Evolutionary conservation across 768 basidiomycete species (phyloP).

Genomic region (Pisolithus tinctorius): DNA sequence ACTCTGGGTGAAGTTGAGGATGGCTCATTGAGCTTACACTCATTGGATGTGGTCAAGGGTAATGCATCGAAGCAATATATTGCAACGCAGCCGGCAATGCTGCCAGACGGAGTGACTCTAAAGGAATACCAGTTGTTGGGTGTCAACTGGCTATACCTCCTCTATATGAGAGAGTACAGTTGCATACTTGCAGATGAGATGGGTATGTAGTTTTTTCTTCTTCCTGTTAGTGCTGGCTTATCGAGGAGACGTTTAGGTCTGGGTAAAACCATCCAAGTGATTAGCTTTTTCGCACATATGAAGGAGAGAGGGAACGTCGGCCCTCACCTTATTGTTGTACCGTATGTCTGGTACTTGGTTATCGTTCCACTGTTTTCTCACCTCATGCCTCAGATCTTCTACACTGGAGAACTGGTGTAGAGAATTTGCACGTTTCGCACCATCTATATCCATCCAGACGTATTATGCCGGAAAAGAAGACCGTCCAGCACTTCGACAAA

Average conservation of each 20-base stretch:
- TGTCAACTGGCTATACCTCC: constrained; percentile 92
- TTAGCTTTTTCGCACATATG: constrained; percentile 89
- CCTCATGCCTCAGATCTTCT: constrained; percentile 57
- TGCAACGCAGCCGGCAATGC: constrained; percentile 60
- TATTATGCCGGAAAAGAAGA: constrained; percentile 95
- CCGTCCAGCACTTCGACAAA: constrained; percentile 64
- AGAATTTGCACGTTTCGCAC: constrained; percentile 90
- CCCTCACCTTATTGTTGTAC: constrained; percentile 91
- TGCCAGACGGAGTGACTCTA: constrained; percentile 63
- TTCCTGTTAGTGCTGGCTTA: not conserved
- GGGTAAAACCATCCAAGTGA: constrained; percentile 98
- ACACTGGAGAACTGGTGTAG: constrained; percentile 98
- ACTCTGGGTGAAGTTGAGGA: constrained; percentile 41
- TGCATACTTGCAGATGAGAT: constrained; percentile 99
- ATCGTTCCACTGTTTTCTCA: constrained; percentile 2
- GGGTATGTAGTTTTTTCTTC: constrained; percentile 50
- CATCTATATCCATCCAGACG: constrained; percentile 75
- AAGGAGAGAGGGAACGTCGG: constrained; percentile 74
- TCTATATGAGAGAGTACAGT: constrained; percentile 74
- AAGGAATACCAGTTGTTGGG: constrained; percentile 98
- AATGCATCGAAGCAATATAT: constrained; percentile 58
- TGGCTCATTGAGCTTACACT: constrained; percentile 53
- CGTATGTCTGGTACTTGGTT: constrained; percentile 47
- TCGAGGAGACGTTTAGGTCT: constrained; percentile 50
- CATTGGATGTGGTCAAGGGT: constrained; percentile 36